phyloP scores from a whole-genome alignment of 1,139 yeast genomes.

The Yamadazyma siamensis region DNA sequence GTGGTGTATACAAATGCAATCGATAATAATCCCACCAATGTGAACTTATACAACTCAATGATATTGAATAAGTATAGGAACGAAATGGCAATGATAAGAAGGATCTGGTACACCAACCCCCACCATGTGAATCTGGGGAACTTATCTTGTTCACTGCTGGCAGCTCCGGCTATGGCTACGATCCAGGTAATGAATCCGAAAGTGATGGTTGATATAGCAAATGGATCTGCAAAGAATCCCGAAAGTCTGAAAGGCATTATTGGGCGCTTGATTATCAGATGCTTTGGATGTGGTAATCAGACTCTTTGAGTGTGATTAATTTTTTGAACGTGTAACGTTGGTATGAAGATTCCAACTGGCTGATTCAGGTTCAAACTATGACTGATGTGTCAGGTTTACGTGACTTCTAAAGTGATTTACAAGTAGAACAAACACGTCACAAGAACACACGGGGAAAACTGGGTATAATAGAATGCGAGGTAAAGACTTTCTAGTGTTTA shows the following conservation, averaged over 20 bases:
- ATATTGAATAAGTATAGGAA: constrained; percentile 64
- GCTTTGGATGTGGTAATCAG: no score
- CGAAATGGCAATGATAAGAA: constrained; percentile 54
- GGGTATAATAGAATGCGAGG: no score
- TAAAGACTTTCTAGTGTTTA: no score
- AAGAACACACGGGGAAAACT: no score
- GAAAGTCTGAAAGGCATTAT: constrained; percentile 42
- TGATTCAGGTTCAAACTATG: no score
- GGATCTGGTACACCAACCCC: constrained; percentile 84
- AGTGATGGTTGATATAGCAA: constrained; percentile 64
- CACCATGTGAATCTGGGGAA: constrained; percentile 95
- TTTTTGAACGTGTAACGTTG: no score
- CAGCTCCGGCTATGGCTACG: constrained; percentile 82
- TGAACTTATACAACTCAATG: constrained; percentile 68
- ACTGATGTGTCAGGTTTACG: no score
- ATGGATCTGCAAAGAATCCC: constrained; percentile 64
- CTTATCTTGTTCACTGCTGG: constrained; percentile 29
- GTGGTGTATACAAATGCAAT: constrained; percentile 79
- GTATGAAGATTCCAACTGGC: no score
- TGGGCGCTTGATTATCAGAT: no score
- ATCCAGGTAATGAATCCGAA: constrained; percentile 73
- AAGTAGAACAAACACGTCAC: no score
- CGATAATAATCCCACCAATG: constrained; percentile 54
- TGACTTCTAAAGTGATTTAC: no score
- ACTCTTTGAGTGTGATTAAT: no score